Conservation (phyloP, 192 early-diverging fungal genomes). For the Coemansia sp. region DNA sequence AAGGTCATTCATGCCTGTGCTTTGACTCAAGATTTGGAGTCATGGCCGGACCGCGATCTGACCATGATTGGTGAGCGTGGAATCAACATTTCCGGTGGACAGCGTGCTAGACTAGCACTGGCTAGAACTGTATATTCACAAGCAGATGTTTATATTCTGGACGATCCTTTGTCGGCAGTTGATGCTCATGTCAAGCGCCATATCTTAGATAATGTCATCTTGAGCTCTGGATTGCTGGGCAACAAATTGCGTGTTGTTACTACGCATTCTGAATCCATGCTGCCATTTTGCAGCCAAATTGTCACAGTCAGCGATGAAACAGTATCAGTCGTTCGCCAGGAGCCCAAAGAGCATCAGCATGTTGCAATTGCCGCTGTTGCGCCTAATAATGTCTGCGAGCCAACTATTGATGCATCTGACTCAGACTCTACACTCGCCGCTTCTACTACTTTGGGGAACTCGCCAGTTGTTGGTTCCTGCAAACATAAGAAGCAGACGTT, state of each 20-base stretch:
- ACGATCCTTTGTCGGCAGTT: too few species aligned
- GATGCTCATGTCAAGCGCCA: too few species aligned
- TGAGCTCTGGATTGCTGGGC: too few species aligned
- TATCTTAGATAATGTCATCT: too few species aligned
- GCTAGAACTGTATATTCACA: too few species aligned
- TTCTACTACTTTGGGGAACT: not conserved
- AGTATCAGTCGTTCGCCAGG: not conserved
- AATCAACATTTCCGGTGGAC: too few species aligned
- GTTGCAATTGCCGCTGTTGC: not conserved
- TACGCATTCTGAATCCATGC: not conserved
- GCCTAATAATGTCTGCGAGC: not conserved
- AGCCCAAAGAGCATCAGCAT: not conserved
- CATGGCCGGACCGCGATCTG: conserved; percentile 5
- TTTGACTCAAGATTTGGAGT: not conserved
- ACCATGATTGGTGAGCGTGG: not conserved
- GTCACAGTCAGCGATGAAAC: not conserved
- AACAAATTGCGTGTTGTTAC: not conserved
- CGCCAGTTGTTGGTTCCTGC: not conserved
- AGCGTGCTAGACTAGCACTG: too few species aligned
- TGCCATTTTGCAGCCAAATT: conserved; percentile 3
- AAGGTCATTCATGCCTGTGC: conserved; percentile 4
- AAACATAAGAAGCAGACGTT: not conserved
- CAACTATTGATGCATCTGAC: conserved; percentile 7
- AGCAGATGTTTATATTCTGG: too few species aligned
- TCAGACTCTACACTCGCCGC: not conserved